These are phyloP conservation scores for Penicillium cosmopolitanum DNA, from an alignment of 495 filamentous ascomycete genomes.

Conservation along the genomic window DNA sequence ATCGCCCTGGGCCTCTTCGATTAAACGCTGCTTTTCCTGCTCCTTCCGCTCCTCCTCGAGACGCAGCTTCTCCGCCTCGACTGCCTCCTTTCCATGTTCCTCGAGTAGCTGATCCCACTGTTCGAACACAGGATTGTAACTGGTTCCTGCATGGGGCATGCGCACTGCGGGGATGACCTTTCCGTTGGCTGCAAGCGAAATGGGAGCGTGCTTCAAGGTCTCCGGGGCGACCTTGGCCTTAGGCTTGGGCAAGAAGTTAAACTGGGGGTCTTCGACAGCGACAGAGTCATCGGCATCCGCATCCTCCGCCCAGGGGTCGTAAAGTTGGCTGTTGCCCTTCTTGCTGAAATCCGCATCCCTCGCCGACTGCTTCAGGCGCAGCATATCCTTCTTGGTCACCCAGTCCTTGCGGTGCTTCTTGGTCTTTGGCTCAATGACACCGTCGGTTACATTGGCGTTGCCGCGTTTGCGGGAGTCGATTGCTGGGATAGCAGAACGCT, in stretches of 20 bases:
- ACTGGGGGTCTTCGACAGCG: constrained; percentile 51
- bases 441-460: constrained; percentile 59
- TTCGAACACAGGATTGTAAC: constrained; percentile 86
- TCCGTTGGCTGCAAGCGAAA: constrained; percentile 78
- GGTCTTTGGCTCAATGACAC: constrained; percentile 64
- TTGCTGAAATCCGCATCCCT: constrained; percentile 66
- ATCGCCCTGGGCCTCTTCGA: constrained; percentile 65
- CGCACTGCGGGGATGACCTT: constrained; percentile 77
- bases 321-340: constrained; percentile 54
- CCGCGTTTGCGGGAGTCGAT: constrained; percentile 76
- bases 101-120: constrained; percentile 79
- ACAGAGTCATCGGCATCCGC: constrained; percentile 43
- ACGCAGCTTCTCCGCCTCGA: constrained; percentile 79
- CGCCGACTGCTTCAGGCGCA: constrained; percentile 74
- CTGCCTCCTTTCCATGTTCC: constrained; percentile 73
- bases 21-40: constrained; percentile 49
- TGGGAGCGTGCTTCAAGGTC: constrained; percentile 74
- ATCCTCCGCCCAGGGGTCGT: constrained; percentile 77
- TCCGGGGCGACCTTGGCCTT: constrained; percentile 71
- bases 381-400: constrained; percentile 79
- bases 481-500: constrained; percentile 77
- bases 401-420: constrained; percentile 77
- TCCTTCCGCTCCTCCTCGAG: constrained; percentile 69
- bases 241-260: constrained; percentile 64
- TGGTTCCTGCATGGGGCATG: constrained; percentile 77